Conservation (phyloP, 805 yeast species). For the Starmerella apicola region DNA sequence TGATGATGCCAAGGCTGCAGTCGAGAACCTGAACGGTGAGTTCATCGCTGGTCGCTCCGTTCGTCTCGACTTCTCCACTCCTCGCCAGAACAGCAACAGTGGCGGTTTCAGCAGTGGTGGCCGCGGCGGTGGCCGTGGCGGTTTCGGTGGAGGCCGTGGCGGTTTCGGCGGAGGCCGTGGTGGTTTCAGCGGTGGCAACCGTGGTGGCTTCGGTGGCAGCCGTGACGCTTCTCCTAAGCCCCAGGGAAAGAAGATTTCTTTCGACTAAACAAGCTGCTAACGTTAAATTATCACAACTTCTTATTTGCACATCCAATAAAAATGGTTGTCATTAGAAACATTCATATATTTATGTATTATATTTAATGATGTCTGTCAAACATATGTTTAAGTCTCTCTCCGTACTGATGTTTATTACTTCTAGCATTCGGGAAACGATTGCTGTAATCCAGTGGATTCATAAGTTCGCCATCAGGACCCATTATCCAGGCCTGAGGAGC, state of each 20-base stretch:
- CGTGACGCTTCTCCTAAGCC: constrained; percentile 10
- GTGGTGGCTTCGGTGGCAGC: constrained; percentile 8
- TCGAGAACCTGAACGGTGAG: constrained; percentile 78
- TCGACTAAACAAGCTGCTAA: constrained; percentile 6
- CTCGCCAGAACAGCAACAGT: constrained; percentile 49
- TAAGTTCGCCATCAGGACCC: not conserved
- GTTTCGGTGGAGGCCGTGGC: constrained; percentile 21
- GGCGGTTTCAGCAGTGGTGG: constrained; percentile 20
- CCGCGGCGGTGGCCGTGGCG: constrained; percentile 20
- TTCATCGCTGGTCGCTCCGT: constrained; percentile 84
- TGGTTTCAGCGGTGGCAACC: constrained; percentile 1
- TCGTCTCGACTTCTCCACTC: constrained; percentile 89
- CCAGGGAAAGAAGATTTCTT: constrained; percentile 20
- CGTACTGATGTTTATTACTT: no score
- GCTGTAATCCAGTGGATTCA: not conserved
- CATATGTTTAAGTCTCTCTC: no score
- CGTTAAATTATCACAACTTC: no score
- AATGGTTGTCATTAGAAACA: no score
- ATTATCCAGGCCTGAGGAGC: not conserved
- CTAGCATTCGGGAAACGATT: no score
- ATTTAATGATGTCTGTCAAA: no score
- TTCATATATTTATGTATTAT: no score
- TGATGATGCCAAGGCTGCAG: constrained; percentile 84
- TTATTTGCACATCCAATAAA: no score
- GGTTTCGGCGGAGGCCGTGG: constrained; percentile 17